Percentiles rank a stretch among this genome's conserved stretches.
Evolutionary conservation across 805 yeast genomes (phyloP).

Genomic region (Phaffomyces thermotolerans): DNA sequence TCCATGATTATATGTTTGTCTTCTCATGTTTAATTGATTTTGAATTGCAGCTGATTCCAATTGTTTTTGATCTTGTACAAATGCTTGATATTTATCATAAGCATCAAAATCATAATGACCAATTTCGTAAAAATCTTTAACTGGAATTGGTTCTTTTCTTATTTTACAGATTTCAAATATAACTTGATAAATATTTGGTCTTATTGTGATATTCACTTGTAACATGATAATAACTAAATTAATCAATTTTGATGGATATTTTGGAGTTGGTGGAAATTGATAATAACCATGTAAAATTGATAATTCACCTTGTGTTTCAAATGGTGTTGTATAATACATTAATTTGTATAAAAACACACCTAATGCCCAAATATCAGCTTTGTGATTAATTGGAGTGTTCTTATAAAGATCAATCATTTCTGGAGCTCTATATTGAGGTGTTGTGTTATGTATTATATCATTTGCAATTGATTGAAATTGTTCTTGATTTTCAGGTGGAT

Average conservation of each 20-base stretch:
- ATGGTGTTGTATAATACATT: constrained; percentile 79
- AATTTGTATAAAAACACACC: constrained; percentile 73
- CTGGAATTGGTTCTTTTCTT: constrained; percentile 43
- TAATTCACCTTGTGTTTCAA: constrained; percentile 57
- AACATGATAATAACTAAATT: constrained; percentile 72
- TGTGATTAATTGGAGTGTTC: constrained; percentile 69
- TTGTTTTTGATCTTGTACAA: constrained; percentile 13
- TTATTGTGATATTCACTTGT: constrained; percentile 69
- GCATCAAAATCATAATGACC: constrained; percentile 55
- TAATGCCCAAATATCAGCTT: constrained; percentile 80
- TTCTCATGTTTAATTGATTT: constrained; percentile 13
- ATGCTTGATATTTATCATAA: constrained; percentile 41
- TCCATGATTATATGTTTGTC: constrained; percentile 1
- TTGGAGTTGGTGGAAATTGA: constrained; percentile 65
- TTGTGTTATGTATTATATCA: constrained; percentile 84
- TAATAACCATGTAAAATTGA: constrained; percentile 74
- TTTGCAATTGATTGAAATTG: constrained; percentile 73
- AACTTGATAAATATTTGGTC: constrained; percentile 88
- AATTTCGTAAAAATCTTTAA: constrained; percentile 32
- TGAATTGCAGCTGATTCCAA: constrained; percentile 22
- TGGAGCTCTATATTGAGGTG: constrained; percentile 88
- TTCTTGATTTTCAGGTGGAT: constrained; percentile 68
- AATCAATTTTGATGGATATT: constrained; percentile 62
- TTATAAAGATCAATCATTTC: constrained; percentile 73
- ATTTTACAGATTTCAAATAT: constrained; percentile 54